A percentile compares a stretch with the other conserved stretches of the same genome.
phyloP scores from a whole-genome alignment of 495 filamentous ascomycete species.

The Glarea lozoyensis region DNA sequence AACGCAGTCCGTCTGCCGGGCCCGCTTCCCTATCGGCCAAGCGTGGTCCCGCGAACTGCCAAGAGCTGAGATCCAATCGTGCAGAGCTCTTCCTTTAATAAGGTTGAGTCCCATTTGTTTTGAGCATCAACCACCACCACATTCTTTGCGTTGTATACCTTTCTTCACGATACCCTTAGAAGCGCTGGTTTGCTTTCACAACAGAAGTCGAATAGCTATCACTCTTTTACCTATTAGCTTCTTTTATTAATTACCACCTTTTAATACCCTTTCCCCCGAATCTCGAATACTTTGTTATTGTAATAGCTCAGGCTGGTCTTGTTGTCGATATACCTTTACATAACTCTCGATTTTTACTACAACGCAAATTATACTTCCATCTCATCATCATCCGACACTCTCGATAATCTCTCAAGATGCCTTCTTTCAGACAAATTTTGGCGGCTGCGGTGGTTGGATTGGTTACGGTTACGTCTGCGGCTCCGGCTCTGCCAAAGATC shows the following conservation, averaged over 20 bases:
- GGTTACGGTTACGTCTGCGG: constrained; percentile 33
- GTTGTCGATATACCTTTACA: constrained; percentile 19
- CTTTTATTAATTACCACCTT: constrained; percentile 15
- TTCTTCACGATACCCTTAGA: constrained; percentile 27
- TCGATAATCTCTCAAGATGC: too few species aligned
- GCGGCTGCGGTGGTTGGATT: constrained; percentile 35
- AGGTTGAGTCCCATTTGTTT: constrained; percentile 13
- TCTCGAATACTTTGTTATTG: constrained; percentile 29
- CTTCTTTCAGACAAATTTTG: constrained; percentile 29
- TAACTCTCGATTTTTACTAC: constrained; percentile 7
- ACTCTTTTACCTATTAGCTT: constrained; percentile 27
- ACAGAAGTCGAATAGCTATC: constrained; percentile 27
- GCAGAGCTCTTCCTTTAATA: constrained; percentile 15
- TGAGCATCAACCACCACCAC: background rate
- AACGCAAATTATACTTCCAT: too few species aligned
- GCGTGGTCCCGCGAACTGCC: constrained; percentile 13
- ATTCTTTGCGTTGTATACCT: constrained; percentile 6
- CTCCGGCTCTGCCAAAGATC: constrained; percentile 36
- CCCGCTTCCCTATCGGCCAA: constrained; percentile 11
- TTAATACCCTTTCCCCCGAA: constrained; percentile 16
- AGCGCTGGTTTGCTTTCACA: constrained; percentile 51
- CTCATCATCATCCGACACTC: constrained; percentile 8
- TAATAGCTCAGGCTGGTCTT: constrained; percentile 37
- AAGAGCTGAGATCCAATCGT: too few species aligned
- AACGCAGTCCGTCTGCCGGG: background rate